Percentiles rank a stretch among this genome's conserved stretches.
These are phyloP conservation scores for Vitis riparia DNA, from an alignment of 164 flowering plant species.

Conservation along the genomic window DNA sequence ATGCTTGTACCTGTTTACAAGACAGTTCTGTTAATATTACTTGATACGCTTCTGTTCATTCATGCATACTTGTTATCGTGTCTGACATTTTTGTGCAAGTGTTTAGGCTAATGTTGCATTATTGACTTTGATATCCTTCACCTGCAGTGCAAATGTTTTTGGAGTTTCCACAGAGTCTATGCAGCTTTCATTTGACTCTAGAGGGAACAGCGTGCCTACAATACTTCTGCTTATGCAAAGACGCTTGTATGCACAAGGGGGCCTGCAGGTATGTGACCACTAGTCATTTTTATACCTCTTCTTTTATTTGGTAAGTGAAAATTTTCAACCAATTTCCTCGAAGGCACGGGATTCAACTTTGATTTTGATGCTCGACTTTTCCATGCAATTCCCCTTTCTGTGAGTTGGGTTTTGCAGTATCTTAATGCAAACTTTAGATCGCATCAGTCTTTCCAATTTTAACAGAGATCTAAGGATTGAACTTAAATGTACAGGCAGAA, in stretches of 20 bases:
- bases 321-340: background rate
- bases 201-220: slow-evolving; percentile 94
- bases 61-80: background rate
- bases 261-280: slow-evolving; percentile 51
- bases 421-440: too few relatives aligned
- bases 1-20: too few relatives aligned
- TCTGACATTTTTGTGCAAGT: background rate
- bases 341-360: background rate
- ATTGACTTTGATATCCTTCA: slow-evolving; percentile 7
- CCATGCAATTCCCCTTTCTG: too few relatives aligned
- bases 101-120: background rate
- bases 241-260: slow-evolving; percentile 72
- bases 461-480: too few relatives aligned
- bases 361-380: too few relatives aligned
- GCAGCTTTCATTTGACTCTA: slow-evolving; percentile 87
- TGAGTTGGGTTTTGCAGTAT: too few relatives aligned
- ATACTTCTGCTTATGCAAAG: slow-evolving; percentile 89
- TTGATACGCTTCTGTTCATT: too few relatives aligned
- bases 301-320: background rate
- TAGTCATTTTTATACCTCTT: background rate
- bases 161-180: slow-evolving; percentile 95
- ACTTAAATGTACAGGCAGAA: slow-evolving; percentile 57
- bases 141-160: slow-evolving; percentile 75
- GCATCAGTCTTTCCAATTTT: background rate
- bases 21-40: too few relatives aligned